These are phyloP conservation scores for Parmelia sp. DNA, from an alignment of 495 filamentous ascomycete species.

Conservation along the genomic window DNA sequence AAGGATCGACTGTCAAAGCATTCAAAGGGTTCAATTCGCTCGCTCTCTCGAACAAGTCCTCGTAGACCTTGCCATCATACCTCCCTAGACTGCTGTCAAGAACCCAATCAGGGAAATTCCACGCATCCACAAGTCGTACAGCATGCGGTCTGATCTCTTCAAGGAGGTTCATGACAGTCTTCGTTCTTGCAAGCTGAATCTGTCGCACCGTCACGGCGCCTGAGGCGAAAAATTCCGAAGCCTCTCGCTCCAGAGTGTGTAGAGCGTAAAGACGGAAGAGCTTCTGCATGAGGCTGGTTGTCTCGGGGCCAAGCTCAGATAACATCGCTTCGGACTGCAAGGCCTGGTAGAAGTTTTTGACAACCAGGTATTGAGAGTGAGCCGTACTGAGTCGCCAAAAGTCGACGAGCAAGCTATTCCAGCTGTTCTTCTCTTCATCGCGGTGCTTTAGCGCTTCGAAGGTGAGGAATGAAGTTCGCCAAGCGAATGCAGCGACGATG, in stretches of 20 bases:
- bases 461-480: conserved; percentile 61
- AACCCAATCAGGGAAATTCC: conserved; percentile 65
- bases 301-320: conserved; percentile 46
- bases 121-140: conserved; percentile 57
- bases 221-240: conserved; percentile 60
- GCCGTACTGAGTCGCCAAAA: conserved; percentile 66
- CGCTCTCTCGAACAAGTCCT: conserved; percentile 60
- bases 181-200: conserved; percentile 54
- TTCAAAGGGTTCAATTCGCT: conserved; percentile 64
- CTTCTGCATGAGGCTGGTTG: conserved; percentile 47
- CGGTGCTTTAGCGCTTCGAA: conserved; percentile 67
- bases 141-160: conserved; percentile 63
- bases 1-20: conserved; percentile 58
- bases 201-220: conserved; percentile 57
- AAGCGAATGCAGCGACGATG: conserved; percentile 62
- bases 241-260: conserved; percentile 59
- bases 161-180: conserved; percentile 56
- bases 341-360: conserved; percentile 67
- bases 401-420: conserved; percentile 66
- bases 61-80: conserved; percentile 61
- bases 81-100: conserved; percentile 59
- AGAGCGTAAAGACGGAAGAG: conserved; percentile 62
- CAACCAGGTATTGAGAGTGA: conserved; percentile 62
- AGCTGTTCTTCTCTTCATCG: conserved; percentile 60
- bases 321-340: conserved; percentile 44